Conservation (phyloP, 768 basidiomycete genomes). For the Pleurotus cornucopiae region DNA sequence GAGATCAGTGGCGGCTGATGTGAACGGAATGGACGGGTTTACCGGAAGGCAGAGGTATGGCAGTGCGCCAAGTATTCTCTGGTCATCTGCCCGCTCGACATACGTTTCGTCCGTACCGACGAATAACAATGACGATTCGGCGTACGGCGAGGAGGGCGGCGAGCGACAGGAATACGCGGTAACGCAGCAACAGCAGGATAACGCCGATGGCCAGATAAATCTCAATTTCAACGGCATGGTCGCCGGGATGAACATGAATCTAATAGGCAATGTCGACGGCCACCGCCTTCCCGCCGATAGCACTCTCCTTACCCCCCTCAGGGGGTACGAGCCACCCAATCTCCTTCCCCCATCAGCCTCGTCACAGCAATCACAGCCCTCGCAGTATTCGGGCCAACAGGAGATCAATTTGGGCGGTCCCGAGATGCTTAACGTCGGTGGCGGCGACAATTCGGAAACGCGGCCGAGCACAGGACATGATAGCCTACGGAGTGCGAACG, state of each 20-base stretch:
- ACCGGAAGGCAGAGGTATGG: slow-evolving; percentile 3
- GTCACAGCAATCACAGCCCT: background rate
- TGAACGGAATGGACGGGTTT: background rate
- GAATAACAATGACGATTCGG: too few species aligned
- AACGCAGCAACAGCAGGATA: background rate
- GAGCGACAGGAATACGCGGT: background rate
- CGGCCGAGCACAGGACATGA: background rate
- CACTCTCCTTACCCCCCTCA: slow-evolving; percentile 68
- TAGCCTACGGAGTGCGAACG: background rate
- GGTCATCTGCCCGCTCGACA: slow-evolving; percentile 3
- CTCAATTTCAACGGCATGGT: slow-evolving; percentile 3
- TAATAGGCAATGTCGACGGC: background rate
- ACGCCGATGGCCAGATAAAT: background rate
- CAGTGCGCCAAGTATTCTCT: slow-evolving; percentile 6
- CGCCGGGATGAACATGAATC: background rate
- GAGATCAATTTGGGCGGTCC: background rate
- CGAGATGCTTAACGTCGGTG: background rate
- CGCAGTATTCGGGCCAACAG: background rate
- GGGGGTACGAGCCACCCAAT: slow-evolving; percentile 48
- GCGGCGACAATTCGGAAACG: background rate
- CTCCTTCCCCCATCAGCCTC: slow-evolving; percentile 22
- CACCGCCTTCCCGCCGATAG: slow-evolving; percentile 56
- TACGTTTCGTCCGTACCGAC: background rate
- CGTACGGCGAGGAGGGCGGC: background rate
- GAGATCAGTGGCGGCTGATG: background rate